phyloP scores from a whole-genome alignment of 2,329 filamentous ascomycete species.

The Mariannaea sp. region DNA sequence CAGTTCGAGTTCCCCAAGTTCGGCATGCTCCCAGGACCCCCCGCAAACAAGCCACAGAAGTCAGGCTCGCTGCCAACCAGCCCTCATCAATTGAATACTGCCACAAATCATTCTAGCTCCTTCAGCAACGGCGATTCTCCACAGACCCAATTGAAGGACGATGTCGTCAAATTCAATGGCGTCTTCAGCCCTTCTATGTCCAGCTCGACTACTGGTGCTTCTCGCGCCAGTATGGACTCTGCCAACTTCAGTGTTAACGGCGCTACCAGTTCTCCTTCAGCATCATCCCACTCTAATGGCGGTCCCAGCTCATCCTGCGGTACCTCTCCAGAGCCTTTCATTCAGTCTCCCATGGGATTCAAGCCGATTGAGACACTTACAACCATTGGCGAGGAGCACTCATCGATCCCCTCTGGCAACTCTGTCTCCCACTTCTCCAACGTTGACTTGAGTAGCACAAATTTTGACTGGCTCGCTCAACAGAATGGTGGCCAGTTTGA shows the following conservation, averaged over 20 bases:
- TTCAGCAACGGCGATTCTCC: slow-evolving; percentile 36
- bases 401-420: slow-evolving; percentile 46
- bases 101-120: slow-evolving; percentile 39
- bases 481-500: slow-evolving; percentile 89
- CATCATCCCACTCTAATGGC: slow-evolving; percentile 63
- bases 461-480: slow-evolving; percentile 75
- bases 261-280: slow-evolving; percentile 67
- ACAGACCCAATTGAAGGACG: slow-evolving; percentile 48
- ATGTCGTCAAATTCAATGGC: slow-evolving; percentile 59
- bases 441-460: slow-evolving; percentile 53
- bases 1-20: slow-evolving; percentile 97
- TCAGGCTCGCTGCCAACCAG: slow-evolving; percentile 42
- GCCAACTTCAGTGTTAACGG: slow-evolving; percentile 51
- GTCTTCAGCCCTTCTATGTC: slow-evolving; percentile 63
- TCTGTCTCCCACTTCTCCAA: slow-evolving; percentile 41
- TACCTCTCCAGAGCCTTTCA: slow-evolving; percentile 77
- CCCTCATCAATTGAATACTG: slow-evolving; percentile 35
- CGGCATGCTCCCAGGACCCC: slow-evolving; percentile 68
- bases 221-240: slow-evolving; percentile 58
- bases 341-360: slow-evolving; percentile 70
- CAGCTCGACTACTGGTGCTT: slow-evolving; percentile 52
- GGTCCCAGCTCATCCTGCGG: slow-evolving; percentile 70
- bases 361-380: slow-evolving; percentile 67
- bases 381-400: slow-evolving; percentile 69
- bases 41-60: slow-evolving; percentile 36